Base-by-base conservation (phyloP, 148 eudicot genomes). In the Cornus suecica region DNA sequence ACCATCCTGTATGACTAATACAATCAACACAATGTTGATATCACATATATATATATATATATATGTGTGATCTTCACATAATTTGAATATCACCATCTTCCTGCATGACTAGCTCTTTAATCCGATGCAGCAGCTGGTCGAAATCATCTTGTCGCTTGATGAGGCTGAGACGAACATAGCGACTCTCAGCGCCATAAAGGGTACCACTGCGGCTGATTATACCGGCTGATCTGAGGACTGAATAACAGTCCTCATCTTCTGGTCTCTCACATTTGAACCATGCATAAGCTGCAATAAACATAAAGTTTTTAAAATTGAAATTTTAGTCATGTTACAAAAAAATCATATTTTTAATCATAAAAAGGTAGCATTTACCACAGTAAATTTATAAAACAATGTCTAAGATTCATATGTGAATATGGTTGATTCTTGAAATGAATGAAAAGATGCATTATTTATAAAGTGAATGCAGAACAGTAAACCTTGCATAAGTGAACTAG, bases 211-310 rank as follows among this genome's bases (percentile, higher is more conserved):
- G 80, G 27, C 78, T 31, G 8, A n/a, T 58, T n/a, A 82, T 78
- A 9, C 68, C 64, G 13, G 66, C 81, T 69, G 51, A 72, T 26
- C 25, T 32, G 16, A 82, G 71, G 11, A 78, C 73, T 68, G 30
- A 42, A 30, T 70, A 42, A 63, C 84, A 82, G 42, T 78, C 72
- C 22, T 82, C 48, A 34, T 82, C 84, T 66, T 78, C 81, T 20
- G 70, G 74, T 45, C 84, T 78, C 61, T 82, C 84, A 56, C 84
- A 82, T 69, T 74, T 82, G 23, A 82, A 32, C 84, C 84, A 82
- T 65, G 76, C 84, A 69, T 76, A 81, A 68, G 83, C 83, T 81
- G 77, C 66, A 58, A 58, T 58, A 9, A 14, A 25, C n/a, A 58
- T 18, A 58, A n/a, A 18, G 20, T 58, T 56, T n/a, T 56, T 22